Evolutionary conservation across 129 eudicot species (phyloP).

Genomic region (Apium graveolens): DNA sequence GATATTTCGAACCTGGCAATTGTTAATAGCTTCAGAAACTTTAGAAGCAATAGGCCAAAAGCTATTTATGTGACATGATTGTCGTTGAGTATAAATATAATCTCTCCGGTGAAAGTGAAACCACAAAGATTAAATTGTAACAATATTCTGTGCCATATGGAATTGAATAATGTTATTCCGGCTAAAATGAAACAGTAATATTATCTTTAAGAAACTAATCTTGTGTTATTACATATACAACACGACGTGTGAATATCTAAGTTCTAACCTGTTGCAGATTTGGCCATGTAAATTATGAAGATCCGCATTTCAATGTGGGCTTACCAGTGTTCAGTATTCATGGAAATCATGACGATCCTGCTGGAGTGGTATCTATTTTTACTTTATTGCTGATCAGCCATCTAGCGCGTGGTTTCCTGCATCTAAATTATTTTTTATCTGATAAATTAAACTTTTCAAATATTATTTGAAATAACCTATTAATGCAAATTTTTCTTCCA

Average conservation of each 20-base stretch:
- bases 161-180: background rate
- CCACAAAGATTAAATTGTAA: background rate
- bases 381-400: background rate
- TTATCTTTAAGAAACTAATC: background rate
- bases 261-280: slow-evolving; percentile 37
- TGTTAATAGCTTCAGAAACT: background rate
- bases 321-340: slow-evolving; percentile 98
- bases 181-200: background rate
- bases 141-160: background rate
- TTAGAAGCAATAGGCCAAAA: background rate
- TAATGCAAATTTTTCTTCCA: background rate
- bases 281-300: slow-evolving; percentile 98
- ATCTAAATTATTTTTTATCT: background rate
- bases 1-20: background rate
- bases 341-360: slow-evolving; percentile 99
- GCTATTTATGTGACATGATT: background rate
- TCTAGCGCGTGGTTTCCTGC: background rate
- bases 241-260: background rate
- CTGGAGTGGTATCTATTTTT: slow-evolving; percentile 80
- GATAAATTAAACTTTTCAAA: background rate
- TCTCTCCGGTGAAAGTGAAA: background rate
- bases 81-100: background rate
- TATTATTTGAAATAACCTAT: background rate
- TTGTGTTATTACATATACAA: background rate
- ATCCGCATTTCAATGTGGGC: slow-evolving; percentile 98